Base-by-base conservation (phyloP, 257 asterid genomes). In the Leonotis leonurus region DNA sequence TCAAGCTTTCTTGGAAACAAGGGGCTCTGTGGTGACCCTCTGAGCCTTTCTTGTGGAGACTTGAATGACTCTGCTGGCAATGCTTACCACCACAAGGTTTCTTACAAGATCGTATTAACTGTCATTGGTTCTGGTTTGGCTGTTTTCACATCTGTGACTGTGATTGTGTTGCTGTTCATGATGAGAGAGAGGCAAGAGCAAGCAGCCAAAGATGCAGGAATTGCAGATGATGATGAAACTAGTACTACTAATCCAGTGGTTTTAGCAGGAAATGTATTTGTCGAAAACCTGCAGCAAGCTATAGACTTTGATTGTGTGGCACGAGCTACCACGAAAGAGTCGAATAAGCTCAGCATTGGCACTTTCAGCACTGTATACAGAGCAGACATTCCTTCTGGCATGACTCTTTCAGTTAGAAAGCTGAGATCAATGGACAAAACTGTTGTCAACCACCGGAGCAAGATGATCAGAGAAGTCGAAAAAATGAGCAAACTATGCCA, bases 321-420 rank as follows among this genome's bases (percentile, higher is more conserved):
- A 0, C 86, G 79, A 76, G 91, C 97, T 18, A 81, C 85, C 9
- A 43, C 78, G 78, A 85, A 89, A 69, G 99, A 93, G 8, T 76
- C 92, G 0, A 89, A 89, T 56, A 80, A 75, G 77, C 78, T 85
- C 53, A 77, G 81, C 64, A 35, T 65, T 26, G 95, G 97, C 30
- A 92, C 99, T 1, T 92, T 92, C 61, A 92, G 99, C 77, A 69
- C 82, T 8, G 85, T 92, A 9, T 92, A 83, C 73, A 83, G 71
- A 78, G 99, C 97, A 4, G 97, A 89, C 35, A 89, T 92, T 97
- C 96, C 99, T 18, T 92, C 97, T 0, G 99, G 99, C 49, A 78
- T 89, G 87, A 69, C 71, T 39, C 48, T 89, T 33, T 88, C 97
- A 0, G 99, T 89, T 5, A 77, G 92, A 65, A 86, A 71, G 65